Evolutionary conservation across 805 yeast species (phyloP).

Genomic region (Saccharomyces jurei): DNA sequence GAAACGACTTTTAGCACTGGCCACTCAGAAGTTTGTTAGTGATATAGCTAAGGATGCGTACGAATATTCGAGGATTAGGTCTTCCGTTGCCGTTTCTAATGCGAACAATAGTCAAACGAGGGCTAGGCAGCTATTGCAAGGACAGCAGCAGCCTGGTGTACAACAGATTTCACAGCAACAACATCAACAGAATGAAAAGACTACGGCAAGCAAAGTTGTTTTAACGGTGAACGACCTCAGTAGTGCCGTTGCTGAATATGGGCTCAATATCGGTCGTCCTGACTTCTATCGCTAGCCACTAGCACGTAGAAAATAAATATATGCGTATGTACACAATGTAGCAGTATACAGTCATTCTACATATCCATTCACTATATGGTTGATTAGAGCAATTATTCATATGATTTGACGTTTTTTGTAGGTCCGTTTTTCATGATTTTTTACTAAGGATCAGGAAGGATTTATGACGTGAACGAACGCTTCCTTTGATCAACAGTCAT

Average conservation of each 20-base stretch:
- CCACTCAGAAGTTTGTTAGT: conserved; percentile 90
- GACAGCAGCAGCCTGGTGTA: conserved; percentile 44
- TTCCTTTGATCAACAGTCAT: not conserved
- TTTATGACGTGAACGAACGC: not conserved
- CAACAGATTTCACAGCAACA: conserved; percentile 32
- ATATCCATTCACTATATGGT: not conserved
- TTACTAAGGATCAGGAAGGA: not conserved
- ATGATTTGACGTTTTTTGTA: not conserved
- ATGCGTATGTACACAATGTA: not conserved
- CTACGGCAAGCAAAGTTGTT: conserved; percentile 60
- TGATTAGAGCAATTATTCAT: not conserved
- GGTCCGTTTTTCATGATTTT: not conserved
- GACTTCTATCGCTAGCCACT: conserved; percentile 71
- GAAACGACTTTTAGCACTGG: conserved; percentile 80
- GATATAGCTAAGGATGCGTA: conserved; percentile 96
- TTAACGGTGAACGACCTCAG: conserved; percentile 89
- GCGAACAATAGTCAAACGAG: conserved; percentile 80
- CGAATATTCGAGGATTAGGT: conserved; percentile 87
- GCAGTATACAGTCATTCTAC: not conserved
- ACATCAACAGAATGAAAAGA: conserved; percentile 37
- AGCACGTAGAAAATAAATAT: not conserved
- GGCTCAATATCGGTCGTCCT: conserved; percentile 81
- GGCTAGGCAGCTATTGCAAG: conserved; percentile 69
- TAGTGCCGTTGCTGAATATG: conserved; percentile 88
- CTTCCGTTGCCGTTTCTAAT: conserved; percentile 78